Evolutionary conservation across 192 early-diverging fungal species (phyloP).

Genomic region (Coemansia sp.): DNA sequence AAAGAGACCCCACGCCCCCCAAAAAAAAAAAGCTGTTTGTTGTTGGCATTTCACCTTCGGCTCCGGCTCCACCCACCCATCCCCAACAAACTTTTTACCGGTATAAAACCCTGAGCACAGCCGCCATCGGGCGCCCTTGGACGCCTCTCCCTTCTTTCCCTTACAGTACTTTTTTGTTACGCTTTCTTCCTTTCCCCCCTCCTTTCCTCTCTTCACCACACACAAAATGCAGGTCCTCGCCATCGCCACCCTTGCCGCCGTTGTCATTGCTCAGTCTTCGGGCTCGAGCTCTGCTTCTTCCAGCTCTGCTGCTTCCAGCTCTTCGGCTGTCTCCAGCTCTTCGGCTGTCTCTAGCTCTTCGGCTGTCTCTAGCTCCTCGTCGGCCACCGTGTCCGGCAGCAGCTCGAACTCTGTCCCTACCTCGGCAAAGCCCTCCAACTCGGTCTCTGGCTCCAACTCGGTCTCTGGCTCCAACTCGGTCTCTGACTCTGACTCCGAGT

Average conservation of each 20-base stretch:
- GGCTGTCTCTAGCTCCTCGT: background rate
- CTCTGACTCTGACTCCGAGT: constrained; percentile 3
- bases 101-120: background rate
- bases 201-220: background rate
- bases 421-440: background rate
- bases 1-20: no score
- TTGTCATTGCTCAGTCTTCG: constrained; percentile 32
- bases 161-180: constrained; percentile 6
- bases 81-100: background rate
- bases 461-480: background rate
- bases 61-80: background rate
- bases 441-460: background rate
- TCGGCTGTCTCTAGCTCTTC: background rate
- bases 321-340: background rate
- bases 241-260: constrained; percentile 29
- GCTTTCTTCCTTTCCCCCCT: background rate
- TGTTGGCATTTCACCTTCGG: background rate
- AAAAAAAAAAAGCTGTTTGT: background rate
- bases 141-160: background rate
- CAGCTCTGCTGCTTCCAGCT: background rate
- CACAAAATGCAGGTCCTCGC: constrained; percentile 48
- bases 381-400: background rate
- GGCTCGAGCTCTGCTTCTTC: background rate
- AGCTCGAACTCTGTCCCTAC: no score
- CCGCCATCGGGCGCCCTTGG: background rate